Evolutionary conservation across 306 rosid species (phyloP).

Genomic region (Astragalus glycyphyllos): DNA sequence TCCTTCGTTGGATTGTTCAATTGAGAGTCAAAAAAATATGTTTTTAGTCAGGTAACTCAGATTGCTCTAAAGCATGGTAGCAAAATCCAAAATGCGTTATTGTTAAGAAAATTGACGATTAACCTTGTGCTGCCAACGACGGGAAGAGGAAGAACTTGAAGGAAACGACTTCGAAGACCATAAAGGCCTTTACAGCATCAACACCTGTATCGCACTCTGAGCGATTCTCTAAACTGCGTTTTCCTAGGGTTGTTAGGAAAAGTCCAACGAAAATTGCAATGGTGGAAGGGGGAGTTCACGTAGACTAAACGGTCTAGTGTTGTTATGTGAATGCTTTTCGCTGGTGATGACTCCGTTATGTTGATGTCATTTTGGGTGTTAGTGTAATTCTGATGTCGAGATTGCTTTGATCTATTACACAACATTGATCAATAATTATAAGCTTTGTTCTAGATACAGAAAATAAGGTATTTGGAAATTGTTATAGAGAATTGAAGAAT

Average conservation of each 20-base stretch:
- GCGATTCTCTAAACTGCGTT: conserved; percentile 65
- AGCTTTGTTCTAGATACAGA: not conserved
- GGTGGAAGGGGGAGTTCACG: conserved; percentile 88
- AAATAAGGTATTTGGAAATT: too few species aligned
- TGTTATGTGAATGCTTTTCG: conserved; percentile 84
- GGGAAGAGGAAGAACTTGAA: conserved; percentile 93
- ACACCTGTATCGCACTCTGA: conserved; percentile 67
- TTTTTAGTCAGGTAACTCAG: too few species aligned
- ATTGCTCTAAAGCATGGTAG: too few species aligned
- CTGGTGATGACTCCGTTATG: conserved; percentile 38
- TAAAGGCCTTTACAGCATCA: conserved; percentile 71
- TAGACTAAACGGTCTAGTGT: conserved; percentile 89
- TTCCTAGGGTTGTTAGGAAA: conserved; percentile 67
- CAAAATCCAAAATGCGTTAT: conserved; percentile 47
- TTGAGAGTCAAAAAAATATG: too few species aligned
- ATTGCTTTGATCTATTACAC: conserved; percentile 18
- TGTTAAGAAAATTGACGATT: conserved; percentile 80
- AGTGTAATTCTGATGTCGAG: conserved; percentile 51
- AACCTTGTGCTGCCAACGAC: conserved; percentile 78
- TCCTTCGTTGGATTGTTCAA: too few species aligned
- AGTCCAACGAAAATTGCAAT: conserved; percentile 95
- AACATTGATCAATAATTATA: not conserved
- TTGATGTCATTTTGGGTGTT: conserved; percentile 2
- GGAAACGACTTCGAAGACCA: conserved; percentile 85
- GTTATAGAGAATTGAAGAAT: too few species aligned